These are phyloP conservation scores for Colletotrichum viniferum DNA, from an alignment of 2,329 filamentous ascomycete genomes.

Conservation along the genomic window DNA sequence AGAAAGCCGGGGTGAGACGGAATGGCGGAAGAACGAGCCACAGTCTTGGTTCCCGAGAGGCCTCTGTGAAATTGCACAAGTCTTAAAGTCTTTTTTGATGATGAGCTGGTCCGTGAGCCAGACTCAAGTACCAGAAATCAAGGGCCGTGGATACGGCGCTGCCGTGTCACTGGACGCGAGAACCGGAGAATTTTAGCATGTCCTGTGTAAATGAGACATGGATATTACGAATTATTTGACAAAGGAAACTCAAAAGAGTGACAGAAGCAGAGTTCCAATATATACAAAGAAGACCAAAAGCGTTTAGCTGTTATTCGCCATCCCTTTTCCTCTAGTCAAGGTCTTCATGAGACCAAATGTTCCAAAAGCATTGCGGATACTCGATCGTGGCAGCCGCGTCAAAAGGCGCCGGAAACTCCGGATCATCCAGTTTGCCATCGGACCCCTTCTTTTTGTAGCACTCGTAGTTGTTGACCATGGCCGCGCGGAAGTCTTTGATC, in stretches of 20 bases:
- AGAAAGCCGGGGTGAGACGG: background rate
- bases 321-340: background rate
- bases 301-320: background rate
- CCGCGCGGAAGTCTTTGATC: background rate
- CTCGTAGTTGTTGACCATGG: background rate
- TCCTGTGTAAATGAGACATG: background rate
- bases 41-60: rapidly evolving
- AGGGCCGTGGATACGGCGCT: rapidly evolving
- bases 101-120: background rate
- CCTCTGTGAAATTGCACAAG: background rate
- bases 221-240: background rate
- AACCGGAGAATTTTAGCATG: background rate
- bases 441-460: background rate
- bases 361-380: background rate
- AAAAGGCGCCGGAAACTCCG: background rate
- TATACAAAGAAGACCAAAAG: background rate
- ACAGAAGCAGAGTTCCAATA: background rate
- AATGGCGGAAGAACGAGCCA: background rate
- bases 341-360: background rate
- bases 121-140: rapidly evolving
- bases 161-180: background rate
- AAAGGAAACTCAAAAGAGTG: background rate
- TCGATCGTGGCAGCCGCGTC: background rate
- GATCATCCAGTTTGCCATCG: background rate
- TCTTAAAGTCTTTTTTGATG: no score